Evolutionary conservation across 805 yeast species (phyloP).

Genomic region (Scheffersomyces amazonensis): DNA sequence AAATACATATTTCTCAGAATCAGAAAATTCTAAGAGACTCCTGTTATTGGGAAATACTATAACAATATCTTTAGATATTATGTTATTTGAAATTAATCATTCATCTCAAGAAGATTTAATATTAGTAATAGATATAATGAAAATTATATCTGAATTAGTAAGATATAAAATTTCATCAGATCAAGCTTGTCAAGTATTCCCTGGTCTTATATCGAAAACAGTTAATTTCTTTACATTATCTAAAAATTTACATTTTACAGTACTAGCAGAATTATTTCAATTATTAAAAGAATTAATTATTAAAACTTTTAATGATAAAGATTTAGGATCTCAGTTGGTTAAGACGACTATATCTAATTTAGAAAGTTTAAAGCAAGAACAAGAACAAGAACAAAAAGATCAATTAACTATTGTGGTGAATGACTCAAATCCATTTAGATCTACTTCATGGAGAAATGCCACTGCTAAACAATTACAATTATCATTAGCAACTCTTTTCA

Average conservation of each 20-base stretch:
- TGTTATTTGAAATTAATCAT: slow-evolving; percentile 2
- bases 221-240: slow-evolving; percentile 22
- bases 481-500: slow-evolving; percentile 29
- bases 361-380: slow-evolving; percentile 1
- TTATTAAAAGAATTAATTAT: slow-evolving; percentile 17
- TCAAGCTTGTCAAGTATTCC: slow-evolving; percentile 36
- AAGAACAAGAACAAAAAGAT: not conserved
- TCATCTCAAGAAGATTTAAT: slow-evolving; percentile 4
- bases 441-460: slow-evolving; percentile 34
- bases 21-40: slow-evolving; percentile 5
- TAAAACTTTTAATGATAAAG: slow-evolving; percentile 29
- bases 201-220: slow-evolving; percentile 35
- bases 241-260: slow-evolving; percentile 19
- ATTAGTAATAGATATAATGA: not conserved
- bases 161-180: slow-evolving; percentile 18
- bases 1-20: not conserved
- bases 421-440: slow-evolving; percentile 3
- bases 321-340: slow-evolving; percentile 6
- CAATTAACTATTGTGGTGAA: slow-evolving; percentile 3
- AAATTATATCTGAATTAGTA: not conserved
- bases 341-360: slow-evolving; percentile 1
- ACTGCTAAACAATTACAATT: slow-evolving; percentile 36
- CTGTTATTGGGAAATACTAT: slow-evolving; percentile 6
- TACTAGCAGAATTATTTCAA: slow-evolving; percentile 18
- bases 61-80: slow-evolving; percentile 3